Conservation (phyloP, 2,329 filamentous ascomycete genomes). For the Pseudocercospora macadamiae region DNA sequence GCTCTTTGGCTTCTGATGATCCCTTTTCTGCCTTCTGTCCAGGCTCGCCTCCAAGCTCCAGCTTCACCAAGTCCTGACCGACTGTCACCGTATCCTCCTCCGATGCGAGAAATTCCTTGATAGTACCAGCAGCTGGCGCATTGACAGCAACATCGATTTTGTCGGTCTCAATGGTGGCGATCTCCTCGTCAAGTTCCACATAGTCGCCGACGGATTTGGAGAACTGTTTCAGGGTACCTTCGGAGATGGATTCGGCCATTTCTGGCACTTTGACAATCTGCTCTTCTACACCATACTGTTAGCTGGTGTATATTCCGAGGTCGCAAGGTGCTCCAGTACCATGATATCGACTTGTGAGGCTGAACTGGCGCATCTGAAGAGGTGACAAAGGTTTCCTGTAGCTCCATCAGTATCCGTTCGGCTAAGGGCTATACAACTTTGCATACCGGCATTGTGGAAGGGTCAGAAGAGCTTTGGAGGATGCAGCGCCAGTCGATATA, state of each 20-base stretch:
- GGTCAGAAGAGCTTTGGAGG: slow-evolving; percentile 27
- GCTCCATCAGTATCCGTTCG: slow-evolving; percentile 24
- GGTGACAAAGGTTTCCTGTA: slow-evolving; percentile 34
- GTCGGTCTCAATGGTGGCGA: slow-evolving; percentile 98
- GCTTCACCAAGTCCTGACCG: slow-evolving; percentile 83
- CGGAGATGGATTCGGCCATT: slow-evolving; percentile 98
- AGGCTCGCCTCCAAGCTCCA: slow-evolving; percentile 73
- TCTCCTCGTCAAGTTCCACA: slow-evolving; percentile 94
- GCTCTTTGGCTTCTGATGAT: slow-evolving; percentile 61
- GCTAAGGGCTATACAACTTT: not conserved
- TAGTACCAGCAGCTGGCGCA: slow-evolving; percentile 83
- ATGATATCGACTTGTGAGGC: slow-evolving; percentile 38
- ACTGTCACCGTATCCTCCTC: slow-evolving; percentile 96
- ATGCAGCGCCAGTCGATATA: slow-evolving; percentile 25
- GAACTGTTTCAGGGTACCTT: slow-evolving; percentile 95
- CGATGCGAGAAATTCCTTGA: slow-evolving; percentile 87
- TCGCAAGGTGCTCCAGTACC: slow-evolving; percentile 26
- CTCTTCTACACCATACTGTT: slow-evolving; percentile 60
- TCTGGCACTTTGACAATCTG: slow-evolving; percentile 89
- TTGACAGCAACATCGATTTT: slow-evolving; percentile 99
- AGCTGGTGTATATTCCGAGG: slow-evolving; percentile 8
- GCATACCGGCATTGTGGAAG: slow-evolving; percentile 28
- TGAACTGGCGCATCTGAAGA: slow-evolving; percentile 37
- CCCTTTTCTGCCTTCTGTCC: slow-evolving; percentile 61
- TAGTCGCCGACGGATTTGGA: slow-evolving; percentile 90